These are phyloP conservation scores for Collybia sp. DNA, from an alignment of 768 basidiomycete species.

Conservation along the genomic window DNA sequence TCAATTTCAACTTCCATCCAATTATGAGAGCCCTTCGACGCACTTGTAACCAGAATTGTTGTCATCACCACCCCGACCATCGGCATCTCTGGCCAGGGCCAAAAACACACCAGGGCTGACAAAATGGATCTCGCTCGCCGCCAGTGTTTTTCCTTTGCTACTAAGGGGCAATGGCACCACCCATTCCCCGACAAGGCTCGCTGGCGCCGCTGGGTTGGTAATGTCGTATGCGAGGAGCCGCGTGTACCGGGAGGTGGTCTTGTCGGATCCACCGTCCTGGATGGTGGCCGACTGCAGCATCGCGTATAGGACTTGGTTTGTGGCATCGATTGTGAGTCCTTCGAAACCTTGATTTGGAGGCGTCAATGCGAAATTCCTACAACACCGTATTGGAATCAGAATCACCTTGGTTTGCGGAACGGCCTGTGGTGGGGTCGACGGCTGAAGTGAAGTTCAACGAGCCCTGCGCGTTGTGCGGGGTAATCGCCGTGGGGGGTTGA, in stretches of 20 bases:
- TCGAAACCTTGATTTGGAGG: conserved; percentile 45
- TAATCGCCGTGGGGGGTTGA: conserved; percentile 50
- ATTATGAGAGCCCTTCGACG: conserved; percentile 5
- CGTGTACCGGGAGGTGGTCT: conserved; percentile 44
- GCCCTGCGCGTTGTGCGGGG: conserved; percentile 41
- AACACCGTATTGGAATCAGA: too few species aligned
- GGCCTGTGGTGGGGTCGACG: conserved; percentile 44
- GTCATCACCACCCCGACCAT: conserved; percentile 52
- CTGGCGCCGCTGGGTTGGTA: conserved; percentile 22
- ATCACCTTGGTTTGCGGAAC: conserved; percentile 52
- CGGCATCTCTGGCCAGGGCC: conserved; percentile 52
- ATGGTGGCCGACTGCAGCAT: conserved; percentile 60
- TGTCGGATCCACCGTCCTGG: conserved; percentile 54
- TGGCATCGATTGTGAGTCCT: conserved; percentile 46
- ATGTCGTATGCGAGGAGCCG: conserved; percentile 56
- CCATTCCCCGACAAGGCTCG: conserved; percentile 50
- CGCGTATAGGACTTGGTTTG: conserved; percentile 48
- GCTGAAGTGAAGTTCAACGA: conserved; percentile 48
- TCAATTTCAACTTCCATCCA: background rate
- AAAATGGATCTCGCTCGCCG: conserved; percentile 55
- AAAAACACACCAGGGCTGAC: conserved; percentile 51
- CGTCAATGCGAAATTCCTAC: too few species aligned
- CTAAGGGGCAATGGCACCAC: conserved; percentile 53
- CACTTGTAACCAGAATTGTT: conserved; percentile 51
- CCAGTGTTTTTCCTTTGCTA: conserved; percentile 44